Evolutionary conservation across 2,329 filamentous ascomycete genomes (phyloP), one percentile per base, ranked within the genome.

Genomic region (Myrmaecium sp.): DNA sequence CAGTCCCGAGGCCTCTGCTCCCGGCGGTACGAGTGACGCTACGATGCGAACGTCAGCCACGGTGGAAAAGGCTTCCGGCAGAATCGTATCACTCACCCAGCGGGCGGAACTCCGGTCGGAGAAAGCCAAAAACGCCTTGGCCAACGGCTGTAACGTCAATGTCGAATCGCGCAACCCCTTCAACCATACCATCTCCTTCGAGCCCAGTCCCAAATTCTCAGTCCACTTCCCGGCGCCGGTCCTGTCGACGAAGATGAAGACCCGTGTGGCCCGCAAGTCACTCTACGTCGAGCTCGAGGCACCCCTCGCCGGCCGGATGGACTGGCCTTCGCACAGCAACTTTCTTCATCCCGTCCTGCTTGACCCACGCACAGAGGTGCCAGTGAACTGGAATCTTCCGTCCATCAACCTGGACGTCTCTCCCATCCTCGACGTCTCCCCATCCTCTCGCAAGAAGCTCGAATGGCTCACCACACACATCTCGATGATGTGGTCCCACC

Each of bases 211-310:
- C 24, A 29, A 10, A 18, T 43, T 17, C n/a, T n/a, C n/a, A n/a
- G n/a, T n/a, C n/a, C n/a, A 26, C 16, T 42, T 40, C 24, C 43
- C 44, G 5, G 30, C 37, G 6, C 41, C 44, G 5, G 29, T 47
- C 6, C 22, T 35, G 4, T 22, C 27, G 18, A 12, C 31, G 7
- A 28, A 32, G 17, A 31, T 24, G 16, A 47, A 39, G 29, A 35
- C 33, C 6, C 34, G 39, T 13, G 35, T 51, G 20, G 46, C 45
- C 5, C 37, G 47, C 20, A 45, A 42, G 24, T 44, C 43, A 4
- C 40, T 36, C 3, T 50, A 44, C 27, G 29, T 49, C 14, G 46
- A 51, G 27, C 31, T 51, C 19, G 31, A 32, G 10, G 46, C 38
- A 14, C 36, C 39, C n/a, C 14, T 41, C 11, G 25, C 33, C 17